phyloP scores from a whole-genome alignment of 2,329 filamentous ascomycete species.

The Curvularia verruculosa region DNA sequence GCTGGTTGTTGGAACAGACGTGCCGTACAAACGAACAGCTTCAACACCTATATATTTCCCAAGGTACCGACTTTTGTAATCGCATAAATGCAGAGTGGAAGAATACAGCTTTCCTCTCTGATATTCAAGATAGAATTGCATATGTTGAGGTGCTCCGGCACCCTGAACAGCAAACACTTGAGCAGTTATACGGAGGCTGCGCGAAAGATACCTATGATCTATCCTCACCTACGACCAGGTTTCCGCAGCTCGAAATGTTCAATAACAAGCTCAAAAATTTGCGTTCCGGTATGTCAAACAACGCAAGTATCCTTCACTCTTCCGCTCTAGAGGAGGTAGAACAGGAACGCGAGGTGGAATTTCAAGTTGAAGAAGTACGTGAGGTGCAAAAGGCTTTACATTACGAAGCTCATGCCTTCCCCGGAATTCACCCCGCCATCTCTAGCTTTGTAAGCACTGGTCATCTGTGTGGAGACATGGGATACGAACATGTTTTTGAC shows the following conservation, averaged over 20 bases:
- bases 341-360: slow-evolving; percentile 63
- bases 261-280: slow-evolving; percentile 47
- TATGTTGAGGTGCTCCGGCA: slow-evolving; percentile 57
- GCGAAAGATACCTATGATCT: slow-evolving; percentile 8
- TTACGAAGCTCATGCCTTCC: slow-evolving; percentile 52
- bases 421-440: slow-evolving; percentile 56
- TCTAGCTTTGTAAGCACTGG: slow-evolving; percentile 53
- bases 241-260: slow-evolving; percentile 34
- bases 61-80: slow-evolving; percentile 66
- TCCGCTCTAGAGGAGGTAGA: slow-evolving; percentile 64
- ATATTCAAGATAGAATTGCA: slow-evolving; percentile 39
- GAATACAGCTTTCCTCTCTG: slow-evolving; percentile 50
- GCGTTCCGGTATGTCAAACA: slow-evolving; percentile 37
- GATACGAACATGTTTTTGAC: slow-evolving; percentile 50
- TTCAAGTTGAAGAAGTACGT: slow-evolving; percentile 62
- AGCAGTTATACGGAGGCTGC: slow-evolving; percentile 59
- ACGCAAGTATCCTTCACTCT: slow-evolving; percentile 31
- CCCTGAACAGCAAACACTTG: slow-evolving; percentile 61
- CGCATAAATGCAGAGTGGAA: slow-evolving; percentile 56
- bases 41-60: slow-evolving; percentile 59
- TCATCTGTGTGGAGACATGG: slow-evolving; percentile 40
- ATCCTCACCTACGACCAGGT: slow-evolving; percentile 32
- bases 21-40: slow-evolving; percentile 62
- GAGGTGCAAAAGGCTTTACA: slow-evolving; percentile 56
- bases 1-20: slow-evolving; percentile 68